Conservation (phyloP, 2,329 filamentous ascomycete genomes). For the Hirsutella thompsonii region DNA sequence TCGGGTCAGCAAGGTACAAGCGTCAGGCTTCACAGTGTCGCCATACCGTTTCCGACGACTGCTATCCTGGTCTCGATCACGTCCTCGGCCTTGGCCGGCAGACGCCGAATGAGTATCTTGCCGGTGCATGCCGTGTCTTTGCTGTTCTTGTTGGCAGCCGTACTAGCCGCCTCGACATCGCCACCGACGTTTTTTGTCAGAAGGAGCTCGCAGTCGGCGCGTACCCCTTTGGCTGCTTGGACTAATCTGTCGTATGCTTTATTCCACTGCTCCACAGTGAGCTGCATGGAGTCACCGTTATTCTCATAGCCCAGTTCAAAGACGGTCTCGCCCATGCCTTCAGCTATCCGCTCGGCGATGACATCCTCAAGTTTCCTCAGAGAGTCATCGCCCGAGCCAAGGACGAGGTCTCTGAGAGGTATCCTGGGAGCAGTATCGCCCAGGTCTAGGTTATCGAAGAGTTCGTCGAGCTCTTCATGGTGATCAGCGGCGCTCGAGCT, state of each 20-base stretch:
- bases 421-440: conserved; percentile 54
- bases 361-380: conserved; percentile 51
- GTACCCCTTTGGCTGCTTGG: conserved; percentile 48
- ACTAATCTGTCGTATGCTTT: conserved; percentile 53
- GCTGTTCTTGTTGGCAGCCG: conserved; percentile 28
- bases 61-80: conserved; percentile 94
- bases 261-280: conserved; percentile 65
- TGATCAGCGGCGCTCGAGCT: conserved; percentile 28
- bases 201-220: conserved; percentile 68
- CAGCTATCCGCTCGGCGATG: conserved; percentile 56
- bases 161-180: conserved; percentile 54
- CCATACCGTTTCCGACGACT: conserved; percentile 79
- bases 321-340: conserved; percentile 79
- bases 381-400: conserved; percentile 48
- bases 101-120: conserved; percentile 73
- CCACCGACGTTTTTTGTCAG: conserved; percentile 87
- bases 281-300: conserved; percentile 71
- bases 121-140: conserved; percentile 67
- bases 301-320: conserved; percentile 91
- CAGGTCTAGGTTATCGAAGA: conserved; percentile 80
- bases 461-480: conserved; percentile 78
- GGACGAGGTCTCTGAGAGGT: conserved; percentile 63
- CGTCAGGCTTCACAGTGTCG: neutral
- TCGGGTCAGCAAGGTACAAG: conserved; percentile 4
- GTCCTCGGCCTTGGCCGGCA: conserved; percentile 63